Base-by-base conservation (phyloP, 164 flowering plant genomes). In the Chloranthus sessilifolius region DNA sequence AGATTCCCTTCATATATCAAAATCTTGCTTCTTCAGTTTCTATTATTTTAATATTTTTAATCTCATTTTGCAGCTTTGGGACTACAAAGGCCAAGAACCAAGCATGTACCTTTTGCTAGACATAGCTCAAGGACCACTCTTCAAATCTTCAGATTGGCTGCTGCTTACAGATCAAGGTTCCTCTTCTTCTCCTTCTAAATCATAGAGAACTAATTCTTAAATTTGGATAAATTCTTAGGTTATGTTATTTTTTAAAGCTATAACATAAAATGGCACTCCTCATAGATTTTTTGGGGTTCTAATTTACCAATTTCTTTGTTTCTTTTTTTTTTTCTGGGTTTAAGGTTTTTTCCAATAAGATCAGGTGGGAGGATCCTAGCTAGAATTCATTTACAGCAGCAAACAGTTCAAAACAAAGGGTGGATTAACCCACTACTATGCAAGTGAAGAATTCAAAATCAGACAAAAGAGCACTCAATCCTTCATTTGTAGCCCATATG, bases 1-100 rank as follows among this genome's bases (percentile, higher is more conserved):
- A n/a, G n/a, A n/a, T n/a, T n/a, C n/a, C n/a, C n/a, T n/a, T n/a
- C n/a, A n/a, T n/a, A n/a, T n/a, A n/a, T n/a, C n/a, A n/a, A n/a
- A n/a, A n/a, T n/a, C n/a, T n/a, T n/a, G n/a, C n/a, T n/a, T n/a
- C n/a, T n/a, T n/a, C n/a, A n/a, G n/a, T n/a, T n/a, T n/a, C n/a
- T n/a, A n/a, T n/a, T n/a, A n/a, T n/a, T n/a, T n/a, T n/a, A n/a
- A n/a, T n/a, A n/a, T n/a, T n/a, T n/a, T n/a, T n/a, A n/a, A n/a
- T n/a, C n/a, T n/a, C n/a, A 23, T 23, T n/a, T 44, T 63, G 31
- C 37, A 90, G 98, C 60, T 90, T 96, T 23, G 98, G 98, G 53
- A 90, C 98, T 17, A 88, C 96, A 11, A 88, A 90, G 5, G 96
- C 96, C n/a, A 40, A 74, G 81, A 47, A 91, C 72, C 30, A 91